Conservation (phyloP, 257 asterid genomes). For the Fraxinus anomala region DNA sequence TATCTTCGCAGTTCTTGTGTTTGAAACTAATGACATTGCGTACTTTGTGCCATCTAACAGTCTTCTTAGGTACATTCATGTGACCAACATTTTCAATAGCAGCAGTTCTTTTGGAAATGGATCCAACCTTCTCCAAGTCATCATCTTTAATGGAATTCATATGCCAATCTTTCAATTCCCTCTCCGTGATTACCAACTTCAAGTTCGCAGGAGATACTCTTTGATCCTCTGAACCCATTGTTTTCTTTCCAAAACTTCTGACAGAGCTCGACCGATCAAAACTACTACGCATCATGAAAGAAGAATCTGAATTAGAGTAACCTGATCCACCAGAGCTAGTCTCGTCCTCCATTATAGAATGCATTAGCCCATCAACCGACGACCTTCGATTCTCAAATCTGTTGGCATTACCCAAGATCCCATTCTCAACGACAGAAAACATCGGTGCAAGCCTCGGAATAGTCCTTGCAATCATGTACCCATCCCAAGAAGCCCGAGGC, state of each 20-base stretch:
- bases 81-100: conserved; percentile 33
- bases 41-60: conserved; percentile 61
- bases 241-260: conserved; percentile 73
- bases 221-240: conserved; percentile 48
- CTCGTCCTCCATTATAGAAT: conserved; percentile 77
- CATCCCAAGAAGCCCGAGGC: conserved; percentile 99
- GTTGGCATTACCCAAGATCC: conserved; percentile 43
- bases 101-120: conserved; percentile 34
- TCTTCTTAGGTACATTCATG: conserved; percentile 46
- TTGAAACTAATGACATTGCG: conserved; percentile 63
- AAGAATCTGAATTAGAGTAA: conserved; percentile 81
- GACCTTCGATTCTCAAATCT: conserved; percentile 61
- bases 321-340: conserved; percentile 81
- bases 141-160: conserved; percentile 55
- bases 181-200: conserved; percentile 84
- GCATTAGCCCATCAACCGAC: conserved; percentile 83
- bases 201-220: conserved; percentile 60
- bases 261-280: conserved; percentile 89
- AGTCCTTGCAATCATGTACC: conserved; percentile 84
- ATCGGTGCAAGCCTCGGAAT: conserved; percentile 83
- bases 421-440: conserved; percentile 78
- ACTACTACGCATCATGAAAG: conserved; percentile 77
- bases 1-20: conserved; percentile 42
- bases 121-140: conserved; percentile 37
- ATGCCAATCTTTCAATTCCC: conserved; percentile 86